Evolutionary conservation across 345 rosid species (phyloP).

Genomic region (Mercurialis annua): DNA sequence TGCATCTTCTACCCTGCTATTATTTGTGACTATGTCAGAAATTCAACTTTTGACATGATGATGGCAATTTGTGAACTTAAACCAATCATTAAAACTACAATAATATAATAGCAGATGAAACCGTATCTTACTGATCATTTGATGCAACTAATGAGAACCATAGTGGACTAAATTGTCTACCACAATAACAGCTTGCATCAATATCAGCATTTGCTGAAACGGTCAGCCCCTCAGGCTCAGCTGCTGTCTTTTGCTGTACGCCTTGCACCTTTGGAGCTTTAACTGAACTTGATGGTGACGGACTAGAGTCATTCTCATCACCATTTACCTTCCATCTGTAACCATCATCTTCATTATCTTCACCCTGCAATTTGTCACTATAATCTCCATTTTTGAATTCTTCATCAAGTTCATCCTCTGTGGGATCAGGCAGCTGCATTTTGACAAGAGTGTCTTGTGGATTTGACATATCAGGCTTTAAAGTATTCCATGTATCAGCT

Average conservation of each 20-base stretch:
- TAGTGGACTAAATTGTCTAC: conserved; percentile 27
- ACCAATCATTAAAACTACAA: conserved; percentile 6
- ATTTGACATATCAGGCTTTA: conserved; percentile 24
- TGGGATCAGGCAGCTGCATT: conserved; percentile 8
- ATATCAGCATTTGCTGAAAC: conserved; percentile 28
- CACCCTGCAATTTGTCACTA: conserved; percentile 18
- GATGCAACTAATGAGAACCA: conserved; percentile 50
- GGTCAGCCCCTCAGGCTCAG: conserved; percentile 21
- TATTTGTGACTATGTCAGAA: conserved; percentile 17
- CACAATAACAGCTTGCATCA: conserved; percentile 24
- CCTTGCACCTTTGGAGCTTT: conserved; percentile 24
- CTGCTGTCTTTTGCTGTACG: conserved; percentile 16
- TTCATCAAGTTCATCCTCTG: conserved; percentile 15
- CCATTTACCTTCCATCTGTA: conserved; percentile 17
- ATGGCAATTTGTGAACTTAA: neutral
- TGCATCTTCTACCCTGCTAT: conserved; percentile 33
- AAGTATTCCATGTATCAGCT: conserved; percentile 32
- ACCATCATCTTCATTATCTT: conserved; percentile 26
- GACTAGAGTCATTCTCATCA: conserved; percentile 19
- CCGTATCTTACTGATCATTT: conserved; percentile 33
- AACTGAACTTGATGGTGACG: conserved; percentile 23
- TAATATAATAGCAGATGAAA: neutral
- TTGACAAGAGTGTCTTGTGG: conserved; percentile 13
- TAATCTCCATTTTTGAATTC: conserved; percentile 20
- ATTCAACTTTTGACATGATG: neutral